Percentiles rank a stretch among this genome's conserved stretches.
phyloP scores from a whole-genome alignment of 2,329 filamentous ascomycete genomes.

The Onygenales sp. region DNA sequence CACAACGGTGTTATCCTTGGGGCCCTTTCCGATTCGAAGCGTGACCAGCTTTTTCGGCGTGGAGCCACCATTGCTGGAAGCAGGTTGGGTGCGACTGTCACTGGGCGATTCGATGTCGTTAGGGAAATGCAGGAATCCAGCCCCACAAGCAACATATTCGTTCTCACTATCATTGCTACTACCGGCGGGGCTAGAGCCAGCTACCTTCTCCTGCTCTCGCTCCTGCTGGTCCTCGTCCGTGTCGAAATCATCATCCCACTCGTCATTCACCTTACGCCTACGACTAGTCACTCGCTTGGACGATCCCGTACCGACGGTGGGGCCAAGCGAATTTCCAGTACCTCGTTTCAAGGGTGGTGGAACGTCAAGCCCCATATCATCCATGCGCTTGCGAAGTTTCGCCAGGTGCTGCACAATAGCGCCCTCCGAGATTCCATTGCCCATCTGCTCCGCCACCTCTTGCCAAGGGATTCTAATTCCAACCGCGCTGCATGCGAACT shows the following conservation, averaged over 20 bases:
- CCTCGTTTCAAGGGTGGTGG: slow-evolving; percentile 33
- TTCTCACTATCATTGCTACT: background rate
- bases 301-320: too few species aligned
- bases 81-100: too few species aligned
- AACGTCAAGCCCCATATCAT: slow-evolving; percentile 22
- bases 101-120: background rate
- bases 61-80: too few species aligned
- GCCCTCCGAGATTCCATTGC: slow-evolving; percentile 31
- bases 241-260: background rate
- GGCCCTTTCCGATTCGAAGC: too few species aligned
- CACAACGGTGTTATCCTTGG: too few species aligned
- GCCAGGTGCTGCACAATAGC: slow-evolving; percentile 39
- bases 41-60: too few species aligned
- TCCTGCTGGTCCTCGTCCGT: background rate
- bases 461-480: slow-evolving; percentile 35
- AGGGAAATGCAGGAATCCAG: slow-evolving; percentile 4
- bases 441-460: slow-evolving; percentile 30
- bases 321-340: slow-evolving; percentile 6
- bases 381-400: slow-evolving; percentile 32
- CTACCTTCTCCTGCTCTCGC: background rate
- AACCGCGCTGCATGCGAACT: slow-evolving; percentile 29
- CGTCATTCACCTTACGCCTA: background rate
- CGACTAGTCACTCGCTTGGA: too few species aligned
- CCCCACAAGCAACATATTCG: slow-evolving; percentile 4
- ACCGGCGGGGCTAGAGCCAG: background rate